Percentiles rank a stretch among this genome's conserved stretches.
Conservation (phyloP, 1,139 yeast species). For the Blastobotrys petasosporus region DNA sequence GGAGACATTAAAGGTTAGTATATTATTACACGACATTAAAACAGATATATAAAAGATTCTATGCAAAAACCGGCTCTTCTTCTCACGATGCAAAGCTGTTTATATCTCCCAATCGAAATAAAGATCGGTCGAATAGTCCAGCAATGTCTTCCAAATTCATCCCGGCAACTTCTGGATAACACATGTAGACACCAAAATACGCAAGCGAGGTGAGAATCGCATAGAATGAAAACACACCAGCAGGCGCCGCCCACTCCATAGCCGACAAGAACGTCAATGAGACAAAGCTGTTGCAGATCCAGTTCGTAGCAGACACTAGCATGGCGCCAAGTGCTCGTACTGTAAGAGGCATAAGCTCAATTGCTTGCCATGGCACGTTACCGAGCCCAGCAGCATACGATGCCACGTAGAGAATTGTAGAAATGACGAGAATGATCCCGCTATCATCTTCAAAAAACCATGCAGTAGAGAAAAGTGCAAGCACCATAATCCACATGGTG, state of each 20-base stretch:
- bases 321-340: conserved; percentile 43
- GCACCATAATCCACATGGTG: conserved; percentile 44
- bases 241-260: conserved; percentile 31
- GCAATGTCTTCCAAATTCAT: conserved; percentile 42
- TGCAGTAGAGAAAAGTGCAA: conserved; percentile 31
- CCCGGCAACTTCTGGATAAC: conserved; percentile 47
- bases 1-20: background rate
- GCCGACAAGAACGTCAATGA: conserved; percentile 39
- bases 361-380: conserved; percentile 45
- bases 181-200: conserved; percentile 39
- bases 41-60: no score
- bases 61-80: no score
- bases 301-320: conserved; percentile 40
- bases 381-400: conserved; percentile 45
- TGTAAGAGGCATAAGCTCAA: conserved; percentile 42
- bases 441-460: conserved; percentile 17
- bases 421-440: conserved; percentile 25
- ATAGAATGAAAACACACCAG: conserved; percentile 38
- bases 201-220: conserved; percentile 35
- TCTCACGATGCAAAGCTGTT: background rate
- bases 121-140: conserved; percentile 30
- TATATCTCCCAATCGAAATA: conserved; percentile 1
- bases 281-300: conserved; percentile 40
- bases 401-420: conserved; percentile 40
- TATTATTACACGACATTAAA: no score